A percentile compares a stretch with the other conserved stretches of the same genome.
Evolutionary conservation across 75 land plant genomes (phyloP).

Genomic region (Selaginella tamariscina): DNA sequence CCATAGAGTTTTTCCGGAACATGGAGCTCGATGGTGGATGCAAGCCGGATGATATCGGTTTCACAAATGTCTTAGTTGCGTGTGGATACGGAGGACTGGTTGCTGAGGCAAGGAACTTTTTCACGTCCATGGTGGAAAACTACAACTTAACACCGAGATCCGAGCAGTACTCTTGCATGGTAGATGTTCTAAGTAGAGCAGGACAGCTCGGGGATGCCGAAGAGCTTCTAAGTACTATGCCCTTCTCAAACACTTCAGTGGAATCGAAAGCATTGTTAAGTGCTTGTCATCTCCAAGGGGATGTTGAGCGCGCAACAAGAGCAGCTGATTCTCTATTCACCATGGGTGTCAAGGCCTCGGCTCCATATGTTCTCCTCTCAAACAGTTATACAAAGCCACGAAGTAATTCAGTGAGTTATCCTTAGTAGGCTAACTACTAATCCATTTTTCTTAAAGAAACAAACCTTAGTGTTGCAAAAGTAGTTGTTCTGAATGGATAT

Average conservation of each 20-base stretch:
- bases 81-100: not conserved
- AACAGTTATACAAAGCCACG: too few relatives aligned
- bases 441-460: too few relatives aligned
- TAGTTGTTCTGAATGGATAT: too few relatives aligned
- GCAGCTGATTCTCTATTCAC: not conserved
- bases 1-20: not conserved
- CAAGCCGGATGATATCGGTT: not conserved
- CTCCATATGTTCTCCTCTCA: not conserved
- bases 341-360: not conserved
- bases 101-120: not conserved
- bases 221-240: not conserved
- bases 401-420: too few relatives aligned
- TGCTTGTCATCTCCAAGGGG: conserved; percentile 1
- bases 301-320: conserved; percentile 8
- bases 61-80: not conserved
- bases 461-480: not conserved
- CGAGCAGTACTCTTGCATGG: not conserved
- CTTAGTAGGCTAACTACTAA: too few relatives aligned
- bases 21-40: conserved; percentile 5
- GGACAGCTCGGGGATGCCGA: not conserved
- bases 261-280: not conserved
- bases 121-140: not conserved
- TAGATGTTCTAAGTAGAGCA: not conserved
- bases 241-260: not conserved
- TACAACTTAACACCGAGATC: not conserved